These are phyloP conservation scores for Acanthochlamys bracteata DNA, from an alignment of 106 monocot species.

Conservation along the genomic window DNA sequence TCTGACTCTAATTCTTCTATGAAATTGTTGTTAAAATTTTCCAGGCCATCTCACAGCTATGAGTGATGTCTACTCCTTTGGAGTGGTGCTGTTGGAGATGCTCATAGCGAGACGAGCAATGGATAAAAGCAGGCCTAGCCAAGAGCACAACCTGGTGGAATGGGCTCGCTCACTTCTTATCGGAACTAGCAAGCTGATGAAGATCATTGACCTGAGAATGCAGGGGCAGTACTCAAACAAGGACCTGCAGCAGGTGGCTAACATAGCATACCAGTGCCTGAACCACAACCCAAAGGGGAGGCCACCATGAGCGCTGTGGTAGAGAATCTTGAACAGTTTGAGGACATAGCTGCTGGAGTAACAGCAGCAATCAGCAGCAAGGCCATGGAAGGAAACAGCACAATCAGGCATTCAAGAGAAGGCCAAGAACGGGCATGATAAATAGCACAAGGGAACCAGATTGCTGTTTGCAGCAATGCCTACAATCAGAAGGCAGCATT, in stretches of 20 bases:
- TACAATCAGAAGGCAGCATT: no score
- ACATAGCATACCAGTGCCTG: conserved; percentile 50
- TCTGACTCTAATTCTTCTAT: background rate
- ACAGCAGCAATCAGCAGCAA: background rate
- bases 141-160: conserved; percentile 44
- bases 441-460: no score
- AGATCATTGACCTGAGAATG: conserved; percentile 54
- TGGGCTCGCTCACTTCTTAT: conserved; percentile 54
- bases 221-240: conserved; percentile 42
- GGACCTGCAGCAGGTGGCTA: conserved; percentile 26
- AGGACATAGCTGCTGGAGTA: background rate
- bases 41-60: conserved; percentile 61
- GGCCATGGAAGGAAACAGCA: background rate
- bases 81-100: conserved; percentile 71
- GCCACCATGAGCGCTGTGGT: conserved; percentile 55
- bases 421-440: no score
- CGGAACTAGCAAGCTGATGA: conserved; percentile 36
- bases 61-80: conserved; percentile 67
- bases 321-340: conserved; percentile 22
- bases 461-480: no score
- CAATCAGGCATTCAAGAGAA: no score
- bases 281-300: conserved; percentile 48
- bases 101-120: conserved; percentile 44
- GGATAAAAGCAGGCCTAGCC: conserved; percentile 38
- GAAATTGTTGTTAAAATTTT: background rate